Evolutionary conservation across 306 rosid species (phyloP).

Genomic region (Calophaca sinica): DNA sequence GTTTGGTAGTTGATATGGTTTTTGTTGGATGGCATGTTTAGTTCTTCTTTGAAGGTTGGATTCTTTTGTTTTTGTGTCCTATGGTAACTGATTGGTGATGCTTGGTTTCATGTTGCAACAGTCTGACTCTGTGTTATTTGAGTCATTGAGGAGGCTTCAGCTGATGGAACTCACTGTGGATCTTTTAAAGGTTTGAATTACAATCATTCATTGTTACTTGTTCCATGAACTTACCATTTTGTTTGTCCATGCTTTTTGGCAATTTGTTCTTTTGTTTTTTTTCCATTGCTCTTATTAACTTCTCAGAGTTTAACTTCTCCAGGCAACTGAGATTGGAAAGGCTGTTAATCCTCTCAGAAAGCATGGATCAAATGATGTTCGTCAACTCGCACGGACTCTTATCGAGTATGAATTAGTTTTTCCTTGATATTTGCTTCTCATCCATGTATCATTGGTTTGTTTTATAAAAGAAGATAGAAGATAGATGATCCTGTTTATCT

Average conservation of each 20-base stretch:
- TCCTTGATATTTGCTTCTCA: conserved; percentile 26
- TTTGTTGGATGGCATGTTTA: conserved; percentile 1
- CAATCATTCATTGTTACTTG: conserved; percentile 36
- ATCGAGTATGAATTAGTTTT: conserved; percentile 59
- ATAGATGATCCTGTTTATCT: conserved; percentile 22
- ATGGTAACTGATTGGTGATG: conserved; percentile 43
- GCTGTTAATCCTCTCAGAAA: conserved; percentile 75
- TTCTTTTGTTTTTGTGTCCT: conserved; percentile 32
- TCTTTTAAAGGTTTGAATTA: conserved; percentile 68
- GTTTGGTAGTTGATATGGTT: neutral
- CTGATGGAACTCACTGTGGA: conserved; percentile 76
- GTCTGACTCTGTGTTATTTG: conserved; percentile 79
- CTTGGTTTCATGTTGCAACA: conserved; percentile 54
- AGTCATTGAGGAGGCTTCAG: conserved; percentile 87
- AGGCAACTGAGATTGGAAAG: conserved; percentile 96
- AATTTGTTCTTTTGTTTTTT: conserved; percentile 4
- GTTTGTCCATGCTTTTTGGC: conserved; percentile 20
- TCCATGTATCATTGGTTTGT: conserved; percentile 14
- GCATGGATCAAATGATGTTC: conserved; percentile 65
- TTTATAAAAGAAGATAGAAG: conserved; percentile 5
- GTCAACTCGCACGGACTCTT: conserved; percentile 70
- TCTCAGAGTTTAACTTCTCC: conserved; percentile 46
- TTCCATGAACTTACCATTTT: conserved; percentile 19
- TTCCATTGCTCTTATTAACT: conserved; percentile 21
- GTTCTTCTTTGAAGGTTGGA: conserved; percentile 22